Conservation (phyloP, 2,329 filamentous ascomycete species). For the Cytospora chrysosperma region DNA sequence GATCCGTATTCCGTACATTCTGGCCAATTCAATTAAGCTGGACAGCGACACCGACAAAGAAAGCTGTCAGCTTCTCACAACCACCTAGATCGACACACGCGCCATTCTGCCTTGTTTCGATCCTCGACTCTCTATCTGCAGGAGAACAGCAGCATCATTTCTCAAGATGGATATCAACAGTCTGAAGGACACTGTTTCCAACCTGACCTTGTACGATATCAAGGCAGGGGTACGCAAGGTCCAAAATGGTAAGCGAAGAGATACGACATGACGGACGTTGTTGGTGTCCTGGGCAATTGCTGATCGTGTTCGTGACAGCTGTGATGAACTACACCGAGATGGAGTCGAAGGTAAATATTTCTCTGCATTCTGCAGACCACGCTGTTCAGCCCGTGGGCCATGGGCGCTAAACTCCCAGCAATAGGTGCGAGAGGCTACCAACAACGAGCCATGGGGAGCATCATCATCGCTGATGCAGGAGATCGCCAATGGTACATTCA, state of each 20-base stretch:
- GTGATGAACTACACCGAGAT: constrained; percentile 99
- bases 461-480: constrained; percentile 89
- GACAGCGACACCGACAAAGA: constrained; percentile 12
- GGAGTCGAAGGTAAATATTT: constrained; percentile 62
- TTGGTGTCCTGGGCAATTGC: background rate
- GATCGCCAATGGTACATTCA: constrained; percentile 96
- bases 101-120: background rate
- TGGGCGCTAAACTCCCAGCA: constrained; percentile 23
- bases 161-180: constrained; percentile 78
- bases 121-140: background rate
- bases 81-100: background rate
- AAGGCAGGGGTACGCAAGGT: constrained; percentile 94
- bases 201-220: constrained; percentile 90
- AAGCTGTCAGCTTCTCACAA: background rate
- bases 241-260: constrained; percentile 75
- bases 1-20: background rate
- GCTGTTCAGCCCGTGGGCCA: constrained; percentile 10
- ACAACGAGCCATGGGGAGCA: constrained; percentile 96
- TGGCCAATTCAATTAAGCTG: background rate
- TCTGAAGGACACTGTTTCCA: constrained; percentile 83
- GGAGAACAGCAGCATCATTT: constrained; percentile 3
- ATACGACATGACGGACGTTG: background rate
- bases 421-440: constrained; percentile 94
- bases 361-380: background rate
- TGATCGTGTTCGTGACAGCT: constrained; percentile 49